Conservation (phyloP, 1,284 basidiomycete genomes). For the Leccinum pachyderme region DNA sequence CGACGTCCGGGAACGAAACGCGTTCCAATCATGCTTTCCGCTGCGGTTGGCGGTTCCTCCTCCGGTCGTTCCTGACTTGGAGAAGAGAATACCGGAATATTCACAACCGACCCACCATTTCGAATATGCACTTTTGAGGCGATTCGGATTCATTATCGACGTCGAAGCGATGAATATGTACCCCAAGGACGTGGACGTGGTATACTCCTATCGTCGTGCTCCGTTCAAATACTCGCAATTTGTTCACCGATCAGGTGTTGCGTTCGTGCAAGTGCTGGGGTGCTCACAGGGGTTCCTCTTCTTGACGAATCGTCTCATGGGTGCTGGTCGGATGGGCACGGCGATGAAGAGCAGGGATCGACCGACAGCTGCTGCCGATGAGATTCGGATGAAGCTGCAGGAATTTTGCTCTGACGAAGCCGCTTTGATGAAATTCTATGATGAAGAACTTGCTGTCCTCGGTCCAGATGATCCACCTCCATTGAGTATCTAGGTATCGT, state of each 20-base stretch:
- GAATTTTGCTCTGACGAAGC: conserved; percentile 65
- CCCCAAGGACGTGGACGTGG: conserved; percentile 77
- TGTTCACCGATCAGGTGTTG: conserved; percentile 83
- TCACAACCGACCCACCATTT: conserved; percentile 70
- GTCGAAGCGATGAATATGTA: conserved; percentile 79
- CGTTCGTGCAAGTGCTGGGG: conserved; percentile 85
- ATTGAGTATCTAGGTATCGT: conserved; percentile 39
- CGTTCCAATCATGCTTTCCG: conserved; percentile 87
- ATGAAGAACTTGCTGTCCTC: conserved; percentile 60
- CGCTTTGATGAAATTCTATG: conserved; percentile 64
- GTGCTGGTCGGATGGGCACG: conserved; percentile 58
- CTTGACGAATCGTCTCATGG: conserved; percentile 82
- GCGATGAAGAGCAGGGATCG: conserved; percentile 50
- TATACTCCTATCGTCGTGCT: conserved; percentile 83
- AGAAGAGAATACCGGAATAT: conserved; percentile 64
- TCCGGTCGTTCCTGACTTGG: conserved; percentile 68
- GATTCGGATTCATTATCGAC: conserved; percentile 83
- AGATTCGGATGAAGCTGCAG: conserved; percentile 58
- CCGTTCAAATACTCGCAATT: conserved; percentile 84
- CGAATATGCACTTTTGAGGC: conserved; percentile 75
- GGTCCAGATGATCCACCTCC: conserved; percentile 64
- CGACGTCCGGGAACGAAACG: conserved; percentile 78
- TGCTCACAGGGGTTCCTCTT: conserved; percentile 80
- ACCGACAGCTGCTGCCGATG: conserved; percentile 53
- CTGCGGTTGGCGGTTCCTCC: conserved; percentile 72